phyloP scores from a whole-genome alignment of 305 asterid genomes.

The Solanum hybrid region DNA sequence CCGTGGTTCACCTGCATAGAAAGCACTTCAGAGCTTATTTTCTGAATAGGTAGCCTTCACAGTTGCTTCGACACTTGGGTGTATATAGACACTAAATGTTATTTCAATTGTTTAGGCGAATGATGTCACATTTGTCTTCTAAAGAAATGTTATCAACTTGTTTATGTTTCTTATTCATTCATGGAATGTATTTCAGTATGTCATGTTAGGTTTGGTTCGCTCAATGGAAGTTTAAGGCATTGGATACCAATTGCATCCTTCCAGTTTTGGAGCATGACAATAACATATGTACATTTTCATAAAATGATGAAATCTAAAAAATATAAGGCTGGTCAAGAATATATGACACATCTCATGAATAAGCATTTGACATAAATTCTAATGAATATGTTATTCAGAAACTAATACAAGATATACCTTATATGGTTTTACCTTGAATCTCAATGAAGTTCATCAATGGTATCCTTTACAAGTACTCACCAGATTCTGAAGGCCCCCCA shows the following conservation, averaged over 20 bases:
- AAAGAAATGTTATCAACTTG: not conserved
- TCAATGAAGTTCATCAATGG: not conserved
- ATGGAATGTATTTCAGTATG: not conserved
- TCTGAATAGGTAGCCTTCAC: not conserved
- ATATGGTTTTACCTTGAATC: not conserved
- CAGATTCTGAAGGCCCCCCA: conserved; percentile 17
- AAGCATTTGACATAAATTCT: not conserved
- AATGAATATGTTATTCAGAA: not conserved
- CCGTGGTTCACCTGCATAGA: conserved; percentile 32
- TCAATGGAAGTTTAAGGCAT: not conserved
- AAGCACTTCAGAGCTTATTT: not conserved
- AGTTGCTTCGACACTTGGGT: not conserved
- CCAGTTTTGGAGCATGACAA: not conserved
- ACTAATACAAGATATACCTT: not conserved
- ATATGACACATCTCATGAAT: not conserved
- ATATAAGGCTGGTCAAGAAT: not conserved
- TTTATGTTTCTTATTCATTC: not conserved
- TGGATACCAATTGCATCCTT: not conserved
- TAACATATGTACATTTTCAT: not conserved
- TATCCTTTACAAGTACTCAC: conserved; percentile 19
- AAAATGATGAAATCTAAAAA: not conserved
- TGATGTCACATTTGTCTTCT: not conserved
- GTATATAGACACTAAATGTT: not conserved
- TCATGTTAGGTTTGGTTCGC: not conserved
- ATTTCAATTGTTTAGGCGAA: not conserved